Percentiles rank a stretch among this genome's conserved stretches.
These are phyloP conservation scores for Exophiala xenobiotica DNA, from an alignment of 2,329 filamentous ascomycete species.

Conservation along the genomic window DNA sequence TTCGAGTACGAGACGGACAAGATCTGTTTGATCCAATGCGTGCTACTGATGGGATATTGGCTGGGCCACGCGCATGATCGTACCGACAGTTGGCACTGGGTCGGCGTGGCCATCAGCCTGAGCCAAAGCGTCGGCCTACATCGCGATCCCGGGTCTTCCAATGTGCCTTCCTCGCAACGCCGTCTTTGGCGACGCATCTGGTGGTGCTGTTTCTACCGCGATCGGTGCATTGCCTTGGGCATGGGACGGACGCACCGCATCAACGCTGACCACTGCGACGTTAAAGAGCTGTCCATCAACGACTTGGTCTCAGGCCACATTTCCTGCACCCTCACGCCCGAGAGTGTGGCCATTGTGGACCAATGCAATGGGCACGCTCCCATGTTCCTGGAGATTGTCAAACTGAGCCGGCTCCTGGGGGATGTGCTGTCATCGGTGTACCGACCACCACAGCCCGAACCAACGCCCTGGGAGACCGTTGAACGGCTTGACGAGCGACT, in stretches of 20 bases:
- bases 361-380: not conserved
- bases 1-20: conserved; percentile 92
- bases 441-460: not conserved
- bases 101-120: conserved; percentile 92
- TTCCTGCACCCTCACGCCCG: too few species aligned
- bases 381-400: not conserved
- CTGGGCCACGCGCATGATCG: conserved; percentile 95
- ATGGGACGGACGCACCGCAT: conserved; percentile 91
- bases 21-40: conserved; percentile 79
- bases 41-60: conserved; percentile 94
- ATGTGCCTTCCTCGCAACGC: conserved; percentile 21
- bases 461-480: not conserved
- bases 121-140: conserved; percentile 94
- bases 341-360: not conserved
- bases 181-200: conserved; percentile 91
- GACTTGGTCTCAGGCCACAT: too few species aligned
- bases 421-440: not conserved
- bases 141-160: conserved; percentile 57
- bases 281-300: conserved; percentile 51
- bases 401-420: not conserved
- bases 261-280: conserved; percentile 89
- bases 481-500: conserved; percentile 5
- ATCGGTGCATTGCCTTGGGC: conserved; percentile 84
- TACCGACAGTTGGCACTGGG: conserved; percentile 98
- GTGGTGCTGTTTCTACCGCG: conserved; percentile 97